Evolutionary conservation across 176 grass and related monocot species (phyloP).

Genomic region (Lolium rigidum): DNA sequence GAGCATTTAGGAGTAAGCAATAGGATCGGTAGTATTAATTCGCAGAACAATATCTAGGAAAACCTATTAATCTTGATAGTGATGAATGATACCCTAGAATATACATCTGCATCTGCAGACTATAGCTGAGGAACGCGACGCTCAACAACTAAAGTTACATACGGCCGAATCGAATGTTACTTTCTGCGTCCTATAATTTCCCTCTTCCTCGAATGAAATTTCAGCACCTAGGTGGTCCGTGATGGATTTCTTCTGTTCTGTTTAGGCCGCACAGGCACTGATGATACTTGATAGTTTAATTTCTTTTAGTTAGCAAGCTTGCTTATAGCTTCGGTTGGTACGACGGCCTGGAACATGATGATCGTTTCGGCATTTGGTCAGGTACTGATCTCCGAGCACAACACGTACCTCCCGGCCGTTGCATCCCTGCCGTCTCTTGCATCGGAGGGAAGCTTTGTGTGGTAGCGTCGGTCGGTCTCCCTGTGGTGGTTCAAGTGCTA

Average conservation of each 20-base stretch:
- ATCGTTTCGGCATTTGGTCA: background rate
- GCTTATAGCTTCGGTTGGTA: background rate
- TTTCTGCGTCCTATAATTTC: background rate
- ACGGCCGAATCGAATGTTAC: background rate
- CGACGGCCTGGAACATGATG: background rate
- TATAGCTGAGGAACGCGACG: constrained; percentile 28
- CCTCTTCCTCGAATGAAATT: background rate
- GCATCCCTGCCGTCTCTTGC: constrained; percentile 26
- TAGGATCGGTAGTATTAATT: constrained; percentile 4
- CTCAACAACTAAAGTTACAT: background rate
- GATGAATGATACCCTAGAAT: background rate
- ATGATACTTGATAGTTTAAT: background rate
- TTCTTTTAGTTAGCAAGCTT: background rate
- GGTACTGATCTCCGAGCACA: background rate
- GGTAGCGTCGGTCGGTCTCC: background rate
- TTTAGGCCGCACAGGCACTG: background rate
- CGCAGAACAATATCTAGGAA: background rate
- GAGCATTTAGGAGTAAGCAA: constrained; percentile 33
- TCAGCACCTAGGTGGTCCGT: constrained; percentile 26
- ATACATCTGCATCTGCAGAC: background rate
- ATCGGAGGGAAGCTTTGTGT: background rate
- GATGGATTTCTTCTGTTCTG: background rate
- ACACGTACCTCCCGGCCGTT: constrained; percentile 19
- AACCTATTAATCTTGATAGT: background rate
- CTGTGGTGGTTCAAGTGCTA: constrained; percentile 39